Evolutionary conservation across 192 early-diverging fungal species (phyloP).

Genomic region (Backusella morwellensis): DNA sequence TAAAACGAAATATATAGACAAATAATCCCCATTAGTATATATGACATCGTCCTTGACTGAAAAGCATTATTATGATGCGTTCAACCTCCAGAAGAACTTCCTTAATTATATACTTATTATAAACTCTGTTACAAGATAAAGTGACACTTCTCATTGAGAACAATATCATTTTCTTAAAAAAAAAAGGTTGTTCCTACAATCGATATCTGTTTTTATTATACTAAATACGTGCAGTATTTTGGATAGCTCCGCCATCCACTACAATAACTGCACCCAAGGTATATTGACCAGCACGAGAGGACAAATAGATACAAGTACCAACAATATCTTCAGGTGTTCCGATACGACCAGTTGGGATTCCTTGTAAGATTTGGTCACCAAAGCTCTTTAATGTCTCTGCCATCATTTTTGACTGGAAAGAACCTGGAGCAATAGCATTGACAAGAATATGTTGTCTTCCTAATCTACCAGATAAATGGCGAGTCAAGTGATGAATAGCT

Average conservation of each 20-base stretch:
- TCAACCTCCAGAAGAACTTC: too few relatives aligned
- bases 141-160: too few relatives aligned
- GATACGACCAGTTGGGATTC: conserved; percentile 71
- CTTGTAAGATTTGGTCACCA: conserved; percentile 50
- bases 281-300: conserved; percentile 74
- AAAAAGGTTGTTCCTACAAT: neutral
- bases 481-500: conserved; percentile 69
- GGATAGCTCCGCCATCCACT: conserved; percentile 30
- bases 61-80: too few relatives aligned
- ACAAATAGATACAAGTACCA: conserved; percentile 78
- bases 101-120: too few relatives aligned
- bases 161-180: neutral
- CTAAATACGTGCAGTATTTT: conserved; percentile 13
- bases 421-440: conserved; percentile 69
- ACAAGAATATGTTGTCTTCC: conserved; percentile 58
- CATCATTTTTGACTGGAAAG: conserved; percentile 81
- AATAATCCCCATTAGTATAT: too few relatives aligned
- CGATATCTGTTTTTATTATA: neutral
- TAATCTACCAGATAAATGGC: conserved; percentile 61
- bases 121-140: too few relatives aligned
- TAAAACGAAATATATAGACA: neutral
- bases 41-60: too few relatives aligned
- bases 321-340: conserved; percentile 85
- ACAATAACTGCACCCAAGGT: conserved; percentile 28
- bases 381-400: conserved; percentile 50